These are phyloP conservation scores for Cytospora leucostoma DNA, from an alignment of 2,329 filamentous ascomycete species.

Conservation along the genomic window DNA sequence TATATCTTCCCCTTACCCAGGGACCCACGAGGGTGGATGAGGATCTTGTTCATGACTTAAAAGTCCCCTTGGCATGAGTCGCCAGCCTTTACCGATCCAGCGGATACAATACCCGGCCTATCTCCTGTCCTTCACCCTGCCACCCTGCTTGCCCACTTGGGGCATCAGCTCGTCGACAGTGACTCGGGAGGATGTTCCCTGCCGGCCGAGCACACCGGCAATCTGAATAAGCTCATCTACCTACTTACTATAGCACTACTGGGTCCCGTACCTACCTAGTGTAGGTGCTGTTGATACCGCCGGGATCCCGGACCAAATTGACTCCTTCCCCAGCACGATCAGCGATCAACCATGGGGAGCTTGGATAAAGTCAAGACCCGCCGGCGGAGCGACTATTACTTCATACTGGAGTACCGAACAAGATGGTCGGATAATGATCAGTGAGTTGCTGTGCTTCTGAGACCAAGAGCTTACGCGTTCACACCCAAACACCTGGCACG, in stretches of 20 bases:
- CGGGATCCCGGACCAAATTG: neutral
- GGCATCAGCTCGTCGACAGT: slow-evolving; percentile 23
- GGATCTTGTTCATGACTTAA: slow-evolving; percentile 21
- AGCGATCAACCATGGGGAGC: slow-evolving; percentile 36
- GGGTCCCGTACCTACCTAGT: too few species aligned
- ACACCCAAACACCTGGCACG: slow-evolving; percentile 21
- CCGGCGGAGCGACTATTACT: slow-evolving; percentile 72
- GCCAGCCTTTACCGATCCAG: slow-evolving; percentile 18
- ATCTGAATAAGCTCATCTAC: slow-evolving; percentile 2
- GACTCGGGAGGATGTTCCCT: slow-evolving; percentile 15
- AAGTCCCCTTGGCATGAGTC: slow-evolving; percentile 26
- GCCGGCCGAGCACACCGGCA: slow-evolving; percentile 14
- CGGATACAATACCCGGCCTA: slow-evolving; percentile 23
- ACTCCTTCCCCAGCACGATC: slow-evolving; percentile 4
- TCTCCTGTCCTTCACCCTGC: slow-evolving; percentile 20
- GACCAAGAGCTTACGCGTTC: neutral
- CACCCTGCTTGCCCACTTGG: slow-evolving; percentile 7
- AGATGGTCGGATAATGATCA: slow-evolving; percentile 64
- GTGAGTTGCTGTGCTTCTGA: slow-evolving; percentile 13
- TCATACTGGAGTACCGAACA: slow-evolving; percentile 78
- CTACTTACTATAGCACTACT: too few species aligned
- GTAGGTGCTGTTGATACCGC: too few species aligned
- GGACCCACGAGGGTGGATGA: slow-evolving; percentile 25
- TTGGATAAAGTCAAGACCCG: slow-evolving; percentile 57
- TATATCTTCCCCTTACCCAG: slow-evolving; percentile 26